phyloP scores from a whole-genome alignment of 495 filamentous ascomycete species.

The Neurospora pannonica region DNA sequence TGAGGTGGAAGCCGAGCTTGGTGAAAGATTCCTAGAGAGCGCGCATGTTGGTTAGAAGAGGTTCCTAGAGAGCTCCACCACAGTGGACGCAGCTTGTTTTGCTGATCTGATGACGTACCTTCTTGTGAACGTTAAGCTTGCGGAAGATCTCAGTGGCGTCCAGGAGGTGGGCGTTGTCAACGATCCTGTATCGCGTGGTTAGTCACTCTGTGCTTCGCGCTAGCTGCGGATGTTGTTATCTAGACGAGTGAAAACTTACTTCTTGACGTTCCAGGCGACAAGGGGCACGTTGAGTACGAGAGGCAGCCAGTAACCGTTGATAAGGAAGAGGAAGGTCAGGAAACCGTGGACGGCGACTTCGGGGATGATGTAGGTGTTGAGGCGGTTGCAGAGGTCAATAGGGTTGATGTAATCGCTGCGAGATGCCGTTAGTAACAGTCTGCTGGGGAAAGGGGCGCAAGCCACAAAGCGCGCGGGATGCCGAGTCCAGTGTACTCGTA shows the following conservation, averaged over 20 bases:
- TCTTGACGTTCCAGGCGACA: conserved; percentile 90
- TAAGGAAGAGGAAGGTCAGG: conserved; percentile 86
- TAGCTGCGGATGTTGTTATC: neutral
- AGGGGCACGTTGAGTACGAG: conserved; percentile 87
- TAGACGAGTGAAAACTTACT: conserved; percentile 47
- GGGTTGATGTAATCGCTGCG: conserved; percentile 98
- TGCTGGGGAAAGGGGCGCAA: neutral
- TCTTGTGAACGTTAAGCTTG: conserved; percentile 98
- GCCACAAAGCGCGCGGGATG: neutral
- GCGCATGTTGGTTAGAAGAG: neutral
- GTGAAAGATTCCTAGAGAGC: conserved; percentile 82
- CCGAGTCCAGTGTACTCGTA: neutral
- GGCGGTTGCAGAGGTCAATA: conserved; percentile 99
- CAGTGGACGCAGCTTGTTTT: neutral
- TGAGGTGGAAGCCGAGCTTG: conserved; percentile 96
- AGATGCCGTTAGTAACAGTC: neutral
- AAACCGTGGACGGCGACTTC: conserved; percentile 96
- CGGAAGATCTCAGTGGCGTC: conserved; percentile 99
- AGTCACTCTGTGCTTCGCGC: conserved; percentile 15
- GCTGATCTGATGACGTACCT: conserved; percentile 45
- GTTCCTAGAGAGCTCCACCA: neutral
- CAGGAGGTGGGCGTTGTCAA: conserved; percentile 91
- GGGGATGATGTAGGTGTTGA: conserved; percentile 98
- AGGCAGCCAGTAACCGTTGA: conserved; percentile 98
- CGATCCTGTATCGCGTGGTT: conserved; percentile 52